These are phyloP conservation scores for Ophiostoma perfectum DNA, from an alignment of 2,329 filamentous ascomycete species.

Conservation along the genomic window DNA sequence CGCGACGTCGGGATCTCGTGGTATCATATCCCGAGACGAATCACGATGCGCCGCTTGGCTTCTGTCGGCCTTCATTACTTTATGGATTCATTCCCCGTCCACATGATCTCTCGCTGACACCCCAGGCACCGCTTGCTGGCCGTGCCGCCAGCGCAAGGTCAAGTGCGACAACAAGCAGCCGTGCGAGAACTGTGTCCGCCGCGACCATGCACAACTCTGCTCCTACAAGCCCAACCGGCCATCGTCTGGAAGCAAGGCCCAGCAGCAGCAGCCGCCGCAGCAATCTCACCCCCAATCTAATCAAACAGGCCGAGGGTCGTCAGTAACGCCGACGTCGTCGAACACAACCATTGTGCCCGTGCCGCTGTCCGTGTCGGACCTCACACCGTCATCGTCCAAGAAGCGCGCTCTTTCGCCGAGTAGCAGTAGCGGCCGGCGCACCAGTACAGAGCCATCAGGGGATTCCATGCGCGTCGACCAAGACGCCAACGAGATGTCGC, in stretches of 20 bases:
- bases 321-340: conserved; percentile 25
- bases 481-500: conserved; percentile 49
- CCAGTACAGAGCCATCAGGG: conserved; percentile 18
- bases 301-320: conserved; percentile 29
- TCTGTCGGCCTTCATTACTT: background rate
- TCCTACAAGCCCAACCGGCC: conserved; percentile 60
- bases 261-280: background rate
- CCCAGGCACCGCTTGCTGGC: conserved; percentile 59
- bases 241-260: conserved; percentile 21
- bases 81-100: background rate
- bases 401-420: conserved; percentile 45
- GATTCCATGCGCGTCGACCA: conserved; percentile 40
- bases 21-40: conserved; percentile 5
- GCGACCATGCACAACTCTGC: conserved; percentile 59
- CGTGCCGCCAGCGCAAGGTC: conserved; percentile 62
- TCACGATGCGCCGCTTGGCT: background rate
- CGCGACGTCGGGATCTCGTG: background rate
- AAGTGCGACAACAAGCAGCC: conserved; percentile 65
- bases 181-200: conserved; percentile 63
- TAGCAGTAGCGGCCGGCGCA: conserved; percentile 33
- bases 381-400: conserved; percentile 26
- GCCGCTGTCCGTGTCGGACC: background rate
- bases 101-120: conserved; percentile 13
- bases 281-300: background rate
- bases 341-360: conserved; percentile 1